phyloP scores from a whole-genome alignment of 1,139 yeast species.

The Geotrichum macrosporum region DNA sequence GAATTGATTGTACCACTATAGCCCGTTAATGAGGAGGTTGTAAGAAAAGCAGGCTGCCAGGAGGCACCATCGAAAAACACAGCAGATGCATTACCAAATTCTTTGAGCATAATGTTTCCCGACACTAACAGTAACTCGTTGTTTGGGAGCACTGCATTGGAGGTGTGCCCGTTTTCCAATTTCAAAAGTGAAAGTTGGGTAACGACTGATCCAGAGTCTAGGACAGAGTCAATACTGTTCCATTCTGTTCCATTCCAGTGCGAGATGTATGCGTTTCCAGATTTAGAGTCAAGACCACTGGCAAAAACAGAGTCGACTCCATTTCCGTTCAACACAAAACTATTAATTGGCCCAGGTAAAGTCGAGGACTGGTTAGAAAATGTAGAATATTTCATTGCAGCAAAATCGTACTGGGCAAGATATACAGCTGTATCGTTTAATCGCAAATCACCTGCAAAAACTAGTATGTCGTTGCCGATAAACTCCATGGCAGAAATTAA shows the following conservation, averaged over 20 bases:
- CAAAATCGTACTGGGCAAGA: slow-evolving; percentile 53
- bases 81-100: slow-evolving; percentile 58
- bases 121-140: slow-evolving; percentile 53
- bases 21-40: slow-evolving; percentile 35
- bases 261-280: slow-evolving; percentile 21
- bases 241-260: slow-evolving; percentile 34
- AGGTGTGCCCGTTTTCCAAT: slow-evolving; percentile 34
- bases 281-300: slow-evolving; percentile 46
- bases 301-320: slow-evolving; percentile 53
- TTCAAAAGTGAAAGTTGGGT: slow-evolving; percentile 37
- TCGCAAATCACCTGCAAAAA: slow-evolving; percentile 60
- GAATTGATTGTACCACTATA: slow-evolving; percentile 28
- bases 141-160: slow-evolving; percentile 41
- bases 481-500: slow-evolving; percentile 53
- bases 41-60: slow-evolving; percentile 68
- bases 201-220: slow-evolving; percentile 34
- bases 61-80: slow-evolving; percentile 63
- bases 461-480: slow-evolving; percentile 46
- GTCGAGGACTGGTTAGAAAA: slow-evolving; percentile 26
- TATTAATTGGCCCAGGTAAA: slow-evolving; percentile 44
- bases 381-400: slow-evolving; percentile 30
- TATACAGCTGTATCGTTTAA: slow-evolving; percentile 41
- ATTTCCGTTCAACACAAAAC: slow-evolving; percentile 51
- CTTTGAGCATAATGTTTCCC: slow-evolving; percentile 53
- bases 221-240: slow-evolving; percentile 37